Percentiles rank a stretch among this genome's conserved stretches.
These are phyloP conservation scores for Ophiocordyceps sinensis DNA, from an alignment of 2,329 filamentous ascomycete genomes.

Conservation along the genomic window DNA sequence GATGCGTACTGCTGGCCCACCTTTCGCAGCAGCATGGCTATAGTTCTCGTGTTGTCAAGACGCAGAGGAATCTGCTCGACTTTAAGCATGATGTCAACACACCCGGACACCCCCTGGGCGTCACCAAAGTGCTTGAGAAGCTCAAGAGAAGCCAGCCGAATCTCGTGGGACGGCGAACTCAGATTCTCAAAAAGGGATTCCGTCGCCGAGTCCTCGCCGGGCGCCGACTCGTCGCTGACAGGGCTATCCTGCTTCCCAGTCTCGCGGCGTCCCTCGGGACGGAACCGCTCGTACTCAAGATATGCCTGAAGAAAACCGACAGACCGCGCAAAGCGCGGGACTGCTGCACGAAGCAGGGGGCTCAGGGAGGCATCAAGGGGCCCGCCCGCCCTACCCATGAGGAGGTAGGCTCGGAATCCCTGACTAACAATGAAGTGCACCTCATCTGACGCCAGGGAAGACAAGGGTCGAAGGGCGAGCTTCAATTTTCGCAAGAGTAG, in stretches of 20 bases:
- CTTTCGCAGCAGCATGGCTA: conserved; percentile 77
- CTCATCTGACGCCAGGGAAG: conserved; percentile 43
- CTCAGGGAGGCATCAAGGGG: conserved; percentile 47
- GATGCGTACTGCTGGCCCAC: conserved; percentile 50
- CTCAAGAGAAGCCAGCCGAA: conserved; percentile 59
- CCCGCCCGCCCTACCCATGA: conserved; percentile 45
- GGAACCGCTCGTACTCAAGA: conserved; percentile 35
- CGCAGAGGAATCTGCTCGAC: conserved; percentile 69
- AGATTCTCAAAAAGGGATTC: conserved; percentile 58
- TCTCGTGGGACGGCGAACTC: conserved; percentile 56
- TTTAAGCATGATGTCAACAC: conserved; percentile 47
- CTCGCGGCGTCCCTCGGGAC: conserved; percentile 5
- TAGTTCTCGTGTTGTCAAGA: conserved; percentile 58
- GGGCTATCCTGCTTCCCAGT: conserved; percentile 12
- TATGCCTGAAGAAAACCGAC: conserved; percentile 52
- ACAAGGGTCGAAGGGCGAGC: conserved; percentile 47
- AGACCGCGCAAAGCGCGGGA: conserved; percentile 49
- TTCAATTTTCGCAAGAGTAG: conserved; percentile 52
- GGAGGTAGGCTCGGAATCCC: conserved; percentile 59
- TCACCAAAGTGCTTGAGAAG: conserved; percentile 47
- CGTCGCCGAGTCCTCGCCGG: conserved; percentile 46
- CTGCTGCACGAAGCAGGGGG: conserved; percentile 49
- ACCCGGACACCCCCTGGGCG: conserved; percentile 9
- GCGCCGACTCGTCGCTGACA: conserved; percentile 25
- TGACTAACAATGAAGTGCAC: conserved; percentile 61